Conservation (phyloP, 352 stramenopile genomes). For the Phytophthora pinifolia region DNA sequence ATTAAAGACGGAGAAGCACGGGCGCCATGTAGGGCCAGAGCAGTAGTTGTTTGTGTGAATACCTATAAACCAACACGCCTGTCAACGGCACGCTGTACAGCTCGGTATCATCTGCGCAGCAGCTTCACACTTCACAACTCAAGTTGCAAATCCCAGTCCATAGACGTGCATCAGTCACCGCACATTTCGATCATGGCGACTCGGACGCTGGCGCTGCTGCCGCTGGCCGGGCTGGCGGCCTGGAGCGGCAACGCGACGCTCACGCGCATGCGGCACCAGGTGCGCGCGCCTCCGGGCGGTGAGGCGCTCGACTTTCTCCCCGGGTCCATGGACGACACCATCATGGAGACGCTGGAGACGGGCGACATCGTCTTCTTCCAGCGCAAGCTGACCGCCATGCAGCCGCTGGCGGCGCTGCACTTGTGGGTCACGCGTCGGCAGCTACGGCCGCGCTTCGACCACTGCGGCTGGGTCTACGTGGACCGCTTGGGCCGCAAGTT, state of each 20-base stretch:
- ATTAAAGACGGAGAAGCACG: too few species aligned
- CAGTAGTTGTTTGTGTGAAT: constrained; percentile 17
- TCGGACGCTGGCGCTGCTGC: constrained; percentile 52
- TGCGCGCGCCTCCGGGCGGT: constrained; percentile 28
- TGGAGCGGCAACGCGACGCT: constrained; percentile 76
- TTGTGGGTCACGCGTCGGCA: constrained; percentile 55
- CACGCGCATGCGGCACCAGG: constrained; percentile 47
- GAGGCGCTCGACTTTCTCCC: constrained; percentile 62
- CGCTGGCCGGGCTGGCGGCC: constrained; percentile 48
- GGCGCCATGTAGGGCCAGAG: constrained; percentile 1
- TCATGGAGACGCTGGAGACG: constrained; percentile 86
- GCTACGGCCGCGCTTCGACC: constrained; percentile 74
- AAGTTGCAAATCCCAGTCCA: constrained; percentile 24
- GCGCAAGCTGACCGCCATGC: constrained; percentile 69
- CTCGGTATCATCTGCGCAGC: too few species aligned
- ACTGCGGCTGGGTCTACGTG: constrained; percentile 81
- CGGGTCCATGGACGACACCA: constrained; percentile 85
- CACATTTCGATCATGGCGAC: constrained; percentile 29
- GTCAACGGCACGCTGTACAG: neutral
- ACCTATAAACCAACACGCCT: constrained; percentile 11
- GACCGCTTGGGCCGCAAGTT: constrained; percentile 82
- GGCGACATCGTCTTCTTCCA: constrained; percentile 82
- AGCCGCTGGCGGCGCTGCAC: constrained; percentile 70
- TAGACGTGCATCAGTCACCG: constrained; percentile 11
- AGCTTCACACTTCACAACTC: too few species aligned